Base-by-base conservation (phyloP, 441 rosid genomes). In the Daphne laureola region DNA sequence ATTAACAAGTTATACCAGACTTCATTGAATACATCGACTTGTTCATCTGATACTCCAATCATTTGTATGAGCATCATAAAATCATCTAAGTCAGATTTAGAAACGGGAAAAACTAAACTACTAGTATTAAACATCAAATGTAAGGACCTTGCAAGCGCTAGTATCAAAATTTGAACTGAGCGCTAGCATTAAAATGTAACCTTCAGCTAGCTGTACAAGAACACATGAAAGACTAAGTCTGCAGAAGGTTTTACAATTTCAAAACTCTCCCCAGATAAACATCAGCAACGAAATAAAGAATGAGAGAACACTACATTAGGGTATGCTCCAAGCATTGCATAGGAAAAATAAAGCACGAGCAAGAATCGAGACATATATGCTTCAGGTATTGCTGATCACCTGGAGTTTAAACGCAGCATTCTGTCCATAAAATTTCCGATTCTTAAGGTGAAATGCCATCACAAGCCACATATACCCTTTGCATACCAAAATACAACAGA, bases 41-140 rank as follows among this genome's bases (percentile, higher is more conserved):
- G 95, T 71, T 87, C 95, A 66, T 80, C 93, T 12, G 95, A 91
- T 62, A 95, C 96, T 45, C 90, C 95, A 1, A 86, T 72, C 43
- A 77, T 75, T 96, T 84, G 53, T 43, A 55, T 65, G 25, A 7
- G 27, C 43, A 16, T 53, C 26, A 47, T 47, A 17, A 4, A 31
- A 45, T 38, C 52, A 5, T 3, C 47, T 14, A 0, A 14, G 26
- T 38, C 41, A 56, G 49, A 36, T 44, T 48, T 42, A 14, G 25
- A 14, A 12, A 60, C 14, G 49, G 40, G 25, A 21, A 21, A 21
- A 44, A 27, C 46, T 12, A 6, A 42, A 59, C n/a, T n/a, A n/a
- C n/a, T n/a, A n/a, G 49, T 43, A 51, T 42, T 51, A 36, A 42
- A 14, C 14, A 16, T 18, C 43, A 3, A 12, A 18, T 15, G 53